Base-by-base conservation (phyloP, 106 monocot species). In the Gastrodia elata region DNA sequence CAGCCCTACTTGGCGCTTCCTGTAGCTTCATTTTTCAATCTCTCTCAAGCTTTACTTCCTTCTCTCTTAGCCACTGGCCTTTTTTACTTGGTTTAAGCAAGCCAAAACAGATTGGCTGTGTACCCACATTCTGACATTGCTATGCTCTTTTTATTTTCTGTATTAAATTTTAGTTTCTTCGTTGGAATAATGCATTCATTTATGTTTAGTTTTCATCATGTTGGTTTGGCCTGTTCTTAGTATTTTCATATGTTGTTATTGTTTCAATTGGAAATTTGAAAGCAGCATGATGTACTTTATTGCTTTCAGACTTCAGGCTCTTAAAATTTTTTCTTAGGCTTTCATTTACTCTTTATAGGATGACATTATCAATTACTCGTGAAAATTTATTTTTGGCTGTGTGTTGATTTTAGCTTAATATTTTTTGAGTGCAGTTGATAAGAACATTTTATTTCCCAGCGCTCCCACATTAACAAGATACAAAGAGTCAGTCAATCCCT, bases 391-490 rank as follows among this genome's bases (percentile, higher is more conserved):
- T 39, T 41, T 40, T 69, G 0, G 25, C 8, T 39, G 25, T 40
- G 25, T 36, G 9, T 41, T 69, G 39, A 69, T 69, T 41, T 6
- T 69, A 2, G 16, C 41, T 69, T n/a, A 15, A 9, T 25, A 22
- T 15, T 11, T 41, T 69, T 40, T 38, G 6, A 30, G 9, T 74
- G 79, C 88, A 88, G 88, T 86, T 67, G 74, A 71, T 65, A 83
- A 73, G 68, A 71, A 41, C 59, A 27, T 52, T 14, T 49, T 89
- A 49, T 83, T 77, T 81, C 91, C 91, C 32, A 76, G 39, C 46
- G 41, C 75, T 68, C 84, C 88, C 20, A 34, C 85, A 56, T 78
- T 92, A 70, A 92, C 91, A 37, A 79, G 91, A 32, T 84, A 88
- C 76, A 75, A 76, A 65, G 86, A 82, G 48, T 82, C 75, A 26